phyloP scores from a whole-genome alignment of 2,329 filamentous ascomycete genomes.

The Scortechinia acanthostroma region DNA sequence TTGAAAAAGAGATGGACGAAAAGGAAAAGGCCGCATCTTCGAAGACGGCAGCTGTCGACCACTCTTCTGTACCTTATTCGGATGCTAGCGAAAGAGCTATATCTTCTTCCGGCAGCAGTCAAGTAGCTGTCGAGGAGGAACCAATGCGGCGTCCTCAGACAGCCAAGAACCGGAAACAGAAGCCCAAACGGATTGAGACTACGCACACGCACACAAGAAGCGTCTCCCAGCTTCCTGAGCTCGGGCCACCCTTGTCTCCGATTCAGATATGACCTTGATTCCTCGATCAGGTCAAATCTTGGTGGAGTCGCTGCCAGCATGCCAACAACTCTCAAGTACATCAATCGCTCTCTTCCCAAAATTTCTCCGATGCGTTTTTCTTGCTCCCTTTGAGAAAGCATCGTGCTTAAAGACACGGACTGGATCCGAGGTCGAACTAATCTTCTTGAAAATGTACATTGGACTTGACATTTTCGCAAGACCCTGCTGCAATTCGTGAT shows the following conservation, averaged over 20 bases:
- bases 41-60: not conserved
- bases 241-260: not conserved
- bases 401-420: too few species aligned
- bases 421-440: too few species aligned
- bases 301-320: too few species aligned
- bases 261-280: not conserved
- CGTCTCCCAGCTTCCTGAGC: not conserved
- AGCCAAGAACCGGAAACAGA: not conserved
- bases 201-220: not conserved
- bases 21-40: not conserved
- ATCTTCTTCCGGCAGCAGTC: not conserved
- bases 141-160: not conserved
- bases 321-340: too few species aligned
- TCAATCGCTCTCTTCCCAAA: too few species aligned
- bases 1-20: constrained; percentile 1
- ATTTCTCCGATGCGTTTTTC: too few species aligned
- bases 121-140: not conserved
- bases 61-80: not conserved
- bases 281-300: too few species aligned
- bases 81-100: not conserved
- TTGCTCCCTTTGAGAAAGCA: too few species aligned
- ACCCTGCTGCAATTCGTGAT: too few species aligned
- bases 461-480: too few species aligned
- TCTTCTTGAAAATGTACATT: too few species aligned
- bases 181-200: not conserved